Conservation (phyloP, 2,329 filamentous ascomycete species). For the Geoglossum cookeanum region DNA sequence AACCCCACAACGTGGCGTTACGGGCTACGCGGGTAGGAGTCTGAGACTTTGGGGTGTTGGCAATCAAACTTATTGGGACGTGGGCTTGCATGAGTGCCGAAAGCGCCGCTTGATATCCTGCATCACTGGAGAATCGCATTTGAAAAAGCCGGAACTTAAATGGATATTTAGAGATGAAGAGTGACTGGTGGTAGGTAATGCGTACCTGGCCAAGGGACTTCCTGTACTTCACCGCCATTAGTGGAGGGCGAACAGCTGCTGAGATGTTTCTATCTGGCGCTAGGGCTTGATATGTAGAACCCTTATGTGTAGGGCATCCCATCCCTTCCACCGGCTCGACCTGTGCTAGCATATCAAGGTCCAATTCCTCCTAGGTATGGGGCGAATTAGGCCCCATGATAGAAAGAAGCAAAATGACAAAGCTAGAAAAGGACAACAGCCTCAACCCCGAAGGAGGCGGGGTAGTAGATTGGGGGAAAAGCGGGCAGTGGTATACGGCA, state of each 20-base stretch:
- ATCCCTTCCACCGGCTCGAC: not conserved
- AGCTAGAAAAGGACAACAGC: not conserved
- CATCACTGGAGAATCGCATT: not conserved
- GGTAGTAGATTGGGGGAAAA: not conserved
- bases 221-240: not conserved
- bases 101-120: not conserved
- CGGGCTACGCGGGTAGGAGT: not conserved
- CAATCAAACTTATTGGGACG: not conserved
- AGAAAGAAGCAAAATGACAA: not conserved
- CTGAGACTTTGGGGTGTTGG: not conserved
- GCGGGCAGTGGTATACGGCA: slow-evolving; percentile 4
- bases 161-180: not conserved
- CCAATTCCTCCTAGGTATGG: not conserved
- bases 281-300: not conserved
- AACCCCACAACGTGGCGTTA: not conserved
- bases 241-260: not conserved
- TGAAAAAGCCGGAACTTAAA: slow-evolving; percentile 2
- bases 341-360: not conserved
- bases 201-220: not conserved
- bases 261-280: not conserved
- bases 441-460: not conserved
- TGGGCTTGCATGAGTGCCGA: not conserved
- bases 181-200: not conserved
- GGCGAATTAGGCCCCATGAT: not conserved
- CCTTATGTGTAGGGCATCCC: not conserved